Conservation (phyloP, 1,139 yeast species). For the Nakaseomyces delphensis region DNA sequence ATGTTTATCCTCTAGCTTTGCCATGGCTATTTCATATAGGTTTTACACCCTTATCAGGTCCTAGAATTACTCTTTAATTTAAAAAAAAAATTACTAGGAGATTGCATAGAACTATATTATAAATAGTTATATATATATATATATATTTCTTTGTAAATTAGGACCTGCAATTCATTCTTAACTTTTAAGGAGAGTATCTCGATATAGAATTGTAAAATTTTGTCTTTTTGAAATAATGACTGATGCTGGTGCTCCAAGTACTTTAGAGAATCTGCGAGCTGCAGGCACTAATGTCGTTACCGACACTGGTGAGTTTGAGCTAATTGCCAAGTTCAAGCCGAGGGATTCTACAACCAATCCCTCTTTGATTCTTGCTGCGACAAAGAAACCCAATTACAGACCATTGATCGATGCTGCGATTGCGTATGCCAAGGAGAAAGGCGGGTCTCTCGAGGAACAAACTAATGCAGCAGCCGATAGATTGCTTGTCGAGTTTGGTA, state of each 20-base stretch:
- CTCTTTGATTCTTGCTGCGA: slow-evolving; percentile 89
- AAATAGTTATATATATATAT: no score
- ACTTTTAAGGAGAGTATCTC: no score
- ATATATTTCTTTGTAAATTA: no score
- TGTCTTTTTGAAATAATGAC: background rate
- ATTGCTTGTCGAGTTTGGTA: slow-evolving; percentile 90
- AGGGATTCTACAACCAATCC: slow-evolving; percentile 99
- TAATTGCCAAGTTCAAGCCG: slow-evolving; percentile 94
- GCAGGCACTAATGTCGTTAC: slow-evolving; percentile 93
- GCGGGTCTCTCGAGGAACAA: slow-evolving; percentile 50
- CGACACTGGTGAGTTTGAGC: slow-evolving; percentile 97
- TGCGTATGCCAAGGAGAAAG: slow-evolving; percentile 62
- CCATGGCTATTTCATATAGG: no score
- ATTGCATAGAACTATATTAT: no score
- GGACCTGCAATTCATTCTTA: no score
- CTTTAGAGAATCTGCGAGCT: slow-evolving; percentile 72
- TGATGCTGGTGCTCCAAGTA: slow-evolving; percentile 39
- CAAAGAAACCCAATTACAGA: slow-evolving; percentile 84
- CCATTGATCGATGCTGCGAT: slow-evolving; percentile 83
- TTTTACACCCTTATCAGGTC: no score
- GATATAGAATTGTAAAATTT: no score
- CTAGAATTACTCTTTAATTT: no score
- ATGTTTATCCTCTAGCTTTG: no score
- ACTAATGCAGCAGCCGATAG: slow-evolving; percentile 77
- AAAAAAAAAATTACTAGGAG: no score